Base-by-base conservation (phyloP, 345 rosid species). In the Eucalyptus polybractea region DNA sequence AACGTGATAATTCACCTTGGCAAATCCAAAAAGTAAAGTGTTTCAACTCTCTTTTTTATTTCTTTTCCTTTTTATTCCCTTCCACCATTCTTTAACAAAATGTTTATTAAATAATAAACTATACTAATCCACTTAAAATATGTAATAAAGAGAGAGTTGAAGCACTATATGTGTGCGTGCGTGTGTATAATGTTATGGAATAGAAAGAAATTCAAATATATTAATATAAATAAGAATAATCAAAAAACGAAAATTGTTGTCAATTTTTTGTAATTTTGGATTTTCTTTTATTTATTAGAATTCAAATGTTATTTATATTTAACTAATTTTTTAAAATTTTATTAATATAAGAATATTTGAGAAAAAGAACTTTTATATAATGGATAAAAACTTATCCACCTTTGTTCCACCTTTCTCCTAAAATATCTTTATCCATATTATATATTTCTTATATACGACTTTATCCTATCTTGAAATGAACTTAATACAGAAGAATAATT, bases 401-500 rank as follows among this genome's bases (percentile, higher is more conserved):
- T 62, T 29, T 29, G 0, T 62, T n/a, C 1, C 0, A 29, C 42
- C 12, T 67, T 31, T 3, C 42, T 31, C 10, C 0, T 8, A 5
- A 7, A 8, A 67, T 31, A 67, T 67, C 10, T 67, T 67, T 67
- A 31, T 67, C 3, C 10, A 4, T 17, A 7, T 31, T 67, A 67
- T 16, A 67, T 31, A 16, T 19, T 1, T 67, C 2, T 67, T 15
- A 67, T 67, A 15, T 3, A 16, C 3, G 80, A 67, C 21, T 37
- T 67, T 31, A 67, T 31, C 42, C 5, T 31, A 31, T 67, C 12
- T 67, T 67, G 80, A 31, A 67, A 67, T 17, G 40, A 31, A 67
- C 11, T 2, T 0, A 31, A 16, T 6, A 16, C 2, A 8, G 0
- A 37, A 67, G 19, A 0, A 0, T 16, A 31, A 31, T 67, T 14